Conservation (phyloP, 805 yeast species). For the Wickerhamiella occidentalis region DNA sequence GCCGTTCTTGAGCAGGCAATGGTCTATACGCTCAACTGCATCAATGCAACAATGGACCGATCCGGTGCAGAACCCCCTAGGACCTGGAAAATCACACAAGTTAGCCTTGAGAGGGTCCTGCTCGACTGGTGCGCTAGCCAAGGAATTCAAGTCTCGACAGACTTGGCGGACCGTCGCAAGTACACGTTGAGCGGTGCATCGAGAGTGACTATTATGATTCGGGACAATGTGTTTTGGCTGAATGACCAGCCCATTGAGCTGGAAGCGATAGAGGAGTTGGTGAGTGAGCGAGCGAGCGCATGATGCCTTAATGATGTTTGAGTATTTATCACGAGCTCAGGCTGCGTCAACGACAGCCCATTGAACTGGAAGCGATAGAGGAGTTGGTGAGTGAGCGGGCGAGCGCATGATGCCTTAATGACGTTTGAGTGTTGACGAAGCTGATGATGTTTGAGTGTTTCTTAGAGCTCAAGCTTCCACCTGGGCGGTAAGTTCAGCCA, state of each 20-base stretch:
- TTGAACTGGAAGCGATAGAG: background rate
- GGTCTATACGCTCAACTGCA: background rate
- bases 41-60: constrained; percentile 3
- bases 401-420: no score
- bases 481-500: no score
- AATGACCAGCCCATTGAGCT: background rate
- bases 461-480: no score
- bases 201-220: background rate
- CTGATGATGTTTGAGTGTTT: no score
- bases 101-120: background rate
- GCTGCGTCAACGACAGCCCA: no score
- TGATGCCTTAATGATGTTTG: no score
- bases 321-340: no score
- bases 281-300: no score
- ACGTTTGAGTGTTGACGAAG: no score
- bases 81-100: background rate
- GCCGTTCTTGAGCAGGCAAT: background rate
- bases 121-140: background rate
- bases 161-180: background rate
- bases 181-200: background rate
- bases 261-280: background rate
- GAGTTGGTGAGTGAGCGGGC: no score
- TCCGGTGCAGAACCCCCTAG: background rate
- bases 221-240: constrained; percentile 7
- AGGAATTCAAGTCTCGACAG: background rate